Base-by-base conservation (phyloP, 2,329 filamentous ascomycete species). In the Nemania diffusa region DNA sequence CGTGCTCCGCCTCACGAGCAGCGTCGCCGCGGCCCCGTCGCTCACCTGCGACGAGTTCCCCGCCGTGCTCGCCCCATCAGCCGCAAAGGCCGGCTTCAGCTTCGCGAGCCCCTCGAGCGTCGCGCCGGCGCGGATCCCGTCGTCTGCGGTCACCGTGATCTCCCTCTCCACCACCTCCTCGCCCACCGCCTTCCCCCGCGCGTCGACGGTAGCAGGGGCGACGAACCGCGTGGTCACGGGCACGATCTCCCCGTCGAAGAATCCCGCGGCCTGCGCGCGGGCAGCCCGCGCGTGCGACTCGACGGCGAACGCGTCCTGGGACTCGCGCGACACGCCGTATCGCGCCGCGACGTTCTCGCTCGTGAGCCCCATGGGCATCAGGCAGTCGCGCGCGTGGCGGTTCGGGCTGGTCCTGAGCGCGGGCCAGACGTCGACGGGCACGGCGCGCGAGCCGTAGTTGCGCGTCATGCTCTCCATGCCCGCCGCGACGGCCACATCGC, bases 381-480 rank as follows among this genome's bases (percentile, higher is more conserved):
- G 88, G 78, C 94, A 97, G 78, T 97, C 94, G 48, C 87, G 83
- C 3, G 92, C 92, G 70, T 97, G 90, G 75, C 91, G 85, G 50
- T 42, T 56, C 17, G 9, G 87, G 85, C 1, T 81, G 80, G 3
- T 86, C 73, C 83, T 87, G 68, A 97, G 81, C 58, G 87, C 89
- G 0, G 91, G 89, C 93, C 93, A 97, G 11, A 93, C 80, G 70
- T 93, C 88, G 0, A 89, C 90, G 0, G 94, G 94, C 50, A 97
- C 96, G n/a, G 94, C 94, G 64, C 89, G 84, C 27, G 84, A 88
- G 58, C 90, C 94, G 80, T 97, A 97, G 81, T 97, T 97, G 71
- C 91, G 83, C 70, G 93, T 97, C 94, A 97, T 97, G 81, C 91
- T 95, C 86, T 97, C 94, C 92, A 97, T 97, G 32, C 94, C 94